Base-by-base conservation (phyloP, 306 rosid genomes). In the Cicer yamashitae region DNA sequence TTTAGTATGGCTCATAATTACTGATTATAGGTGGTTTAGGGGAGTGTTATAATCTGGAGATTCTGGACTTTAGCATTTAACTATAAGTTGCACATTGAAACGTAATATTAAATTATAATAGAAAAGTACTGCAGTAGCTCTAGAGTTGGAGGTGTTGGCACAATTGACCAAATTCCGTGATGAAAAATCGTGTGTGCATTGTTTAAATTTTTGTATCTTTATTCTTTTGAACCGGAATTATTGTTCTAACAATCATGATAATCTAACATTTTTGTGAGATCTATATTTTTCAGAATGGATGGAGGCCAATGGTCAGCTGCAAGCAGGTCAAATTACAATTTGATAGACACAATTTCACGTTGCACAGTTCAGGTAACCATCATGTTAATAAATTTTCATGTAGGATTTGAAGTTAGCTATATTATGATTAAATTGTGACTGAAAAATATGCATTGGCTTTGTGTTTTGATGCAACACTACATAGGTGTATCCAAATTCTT, bases 261-360 rank as follows among this genome's bases (percentile, higher is more conserved):
- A 7, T 15, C 1, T 2, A 14, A 10, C 30, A 39, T 71, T 68
- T 63, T 25, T 72, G 61, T 60, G 17, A 18, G 20, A 62, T 8
- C 5, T 15, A 40, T 63, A 44, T 75, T 67, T 69, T 44, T 7
- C 82, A 93, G 98, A 81, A 93, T 93, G 96, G 94, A 93, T 83
- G 98, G 98, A 78, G 98, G 98, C 5, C 86, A 83, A 66, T 93
- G 98, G 98, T 62, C 92, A 46, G 77, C 82, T 58, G 84, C 86
- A 37, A 91, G 91, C 83, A 84, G 94, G 79, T 76, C 67, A 57
- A 81, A 61, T 70, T 93, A 93, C 89, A 91, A 93, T 83, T 43
- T 91, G 67, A 59, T 89, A 80, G 97, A 93, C 86, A 86, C 97
- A 1, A 75, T 93, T 17, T 89, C 97, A 82, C 96, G 90, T 48